Base-by-base conservation (phyloP, 192 early-diverging fungal species). In the Nowakowskiella sp. region DNA sequence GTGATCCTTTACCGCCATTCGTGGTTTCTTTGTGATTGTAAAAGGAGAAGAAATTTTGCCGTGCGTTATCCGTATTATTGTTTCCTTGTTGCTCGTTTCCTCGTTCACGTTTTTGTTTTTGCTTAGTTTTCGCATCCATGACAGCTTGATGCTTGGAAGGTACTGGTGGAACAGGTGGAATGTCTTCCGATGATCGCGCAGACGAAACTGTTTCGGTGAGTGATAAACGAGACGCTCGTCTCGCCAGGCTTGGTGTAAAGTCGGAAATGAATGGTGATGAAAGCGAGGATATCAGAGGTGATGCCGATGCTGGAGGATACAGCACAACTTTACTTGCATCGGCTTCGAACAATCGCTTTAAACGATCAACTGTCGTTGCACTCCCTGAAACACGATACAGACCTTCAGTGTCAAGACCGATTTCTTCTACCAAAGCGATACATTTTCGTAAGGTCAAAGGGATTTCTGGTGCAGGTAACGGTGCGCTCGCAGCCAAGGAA, bases 311-410 rank as follows among this genome's bases (percentile, higher is more conserved):
- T 13, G 73, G 64, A 22, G 66, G 45, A 13, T 47, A 46, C 29
- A 77, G 55, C 19, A 75, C 55, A 29, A 77, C 72, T 13, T 51
- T 23, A 6, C 42, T 42, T 0, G 74, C 62, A 44, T 77, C 64
- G 4, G 44, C 42, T 3, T 63, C 58, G 29, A 77, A 76, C 22
- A 74, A 39, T 2, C 55, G 51, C 6, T 59, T 57, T 8, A 77
- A 51, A 7, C 59, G 55, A 9, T 75, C 58, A 5, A 77, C 58
- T 2, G 62, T 71, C 3, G 55, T 25, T 0, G 66, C 58, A 33
- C 60, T 76, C 7, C 74, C 74, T 8, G 73, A 72, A 4, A 77
- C 61, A 42, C 74, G 64, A 50, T 77, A 77, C 2, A 77, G 49
- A 6, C 74, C 74, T 55, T 76, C 74, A 7, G 64, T 64, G 16